Conservation (phyloP, 352 stramenopile species). For the Phytophthora citrophthora region DNA sequence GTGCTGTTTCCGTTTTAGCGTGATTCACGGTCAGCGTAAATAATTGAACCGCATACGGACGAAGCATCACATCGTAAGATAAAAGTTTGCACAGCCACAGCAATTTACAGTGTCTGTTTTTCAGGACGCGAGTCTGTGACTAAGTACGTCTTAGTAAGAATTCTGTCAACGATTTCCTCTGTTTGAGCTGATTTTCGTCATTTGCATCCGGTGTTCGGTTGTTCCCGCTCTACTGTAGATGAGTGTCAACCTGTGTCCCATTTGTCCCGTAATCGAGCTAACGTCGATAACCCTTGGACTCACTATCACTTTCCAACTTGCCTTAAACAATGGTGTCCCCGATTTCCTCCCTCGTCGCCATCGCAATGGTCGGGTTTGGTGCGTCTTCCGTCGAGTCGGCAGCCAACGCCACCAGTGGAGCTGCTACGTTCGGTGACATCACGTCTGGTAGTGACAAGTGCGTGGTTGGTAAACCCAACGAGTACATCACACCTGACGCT, state of each 20-base stretch:
- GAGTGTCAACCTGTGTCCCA: background rate
- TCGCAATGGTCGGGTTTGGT: background rate
- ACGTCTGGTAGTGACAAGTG: conserved; percentile 10
- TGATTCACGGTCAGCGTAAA: no score
- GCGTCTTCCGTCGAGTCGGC: background rate
- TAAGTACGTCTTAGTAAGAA: background rate
- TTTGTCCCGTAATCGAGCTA: background rate
- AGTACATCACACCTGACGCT: conserved; percentile 16
- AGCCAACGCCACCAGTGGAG: background rate
- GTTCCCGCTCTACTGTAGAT: background rate
- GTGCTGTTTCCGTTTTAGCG: no score
- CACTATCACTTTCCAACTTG: background rate
- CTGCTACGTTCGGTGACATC: conserved; percentile 20
- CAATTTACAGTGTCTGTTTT: background rate
- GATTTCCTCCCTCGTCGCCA: background rate
- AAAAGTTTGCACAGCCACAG: no score
- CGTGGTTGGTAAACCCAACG: conserved; percentile 18
- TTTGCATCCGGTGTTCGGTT: no score
- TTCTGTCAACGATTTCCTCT: background rate
- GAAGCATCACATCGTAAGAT: no score
- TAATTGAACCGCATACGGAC: no score
- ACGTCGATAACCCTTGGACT: background rate
- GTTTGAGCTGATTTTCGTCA: background rate
- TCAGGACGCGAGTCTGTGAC: background rate
- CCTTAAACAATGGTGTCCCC: background rate